Conservation (phyloP, 164 flowering plant species). For the Aristolochia californica region DNA sequence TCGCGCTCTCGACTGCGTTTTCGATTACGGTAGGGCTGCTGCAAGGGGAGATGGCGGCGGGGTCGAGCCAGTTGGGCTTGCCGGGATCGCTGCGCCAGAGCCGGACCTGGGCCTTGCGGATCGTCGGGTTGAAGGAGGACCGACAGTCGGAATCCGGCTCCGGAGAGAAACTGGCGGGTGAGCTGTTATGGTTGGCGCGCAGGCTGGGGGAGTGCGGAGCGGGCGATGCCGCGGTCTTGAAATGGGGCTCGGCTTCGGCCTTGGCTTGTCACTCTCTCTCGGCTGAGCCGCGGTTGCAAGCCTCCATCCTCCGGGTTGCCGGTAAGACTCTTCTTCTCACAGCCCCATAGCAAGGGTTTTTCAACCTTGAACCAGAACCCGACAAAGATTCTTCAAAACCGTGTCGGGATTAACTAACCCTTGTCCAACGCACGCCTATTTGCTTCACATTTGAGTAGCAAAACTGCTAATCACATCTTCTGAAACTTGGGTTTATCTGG, state of each 20-base stretch:
- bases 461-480: too few species aligned
- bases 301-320: conserved; percentile 46
- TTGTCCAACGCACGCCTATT: too few species aligned
- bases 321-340: conserved; percentile 36
- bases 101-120: background rate
- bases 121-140: conserved; percentile 9
- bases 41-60: conserved; percentile 19
- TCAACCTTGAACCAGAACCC: too few species aligned
- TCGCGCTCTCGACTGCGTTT: conserved; percentile 52
- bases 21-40: conserved; percentile 37
- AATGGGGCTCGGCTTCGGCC: conserved; percentile 57
- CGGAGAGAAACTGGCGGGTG: conserved; percentile 76
- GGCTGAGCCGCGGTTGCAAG: conserved; percentile 62
- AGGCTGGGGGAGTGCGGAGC: conserved; percentile 51
- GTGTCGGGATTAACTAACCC: too few species aligned
- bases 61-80: too few species aligned
- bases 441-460: too few species aligned
- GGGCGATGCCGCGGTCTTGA: conserved; percentile 42
- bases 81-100: background rate
- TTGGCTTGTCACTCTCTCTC: conserved; percentile 51
- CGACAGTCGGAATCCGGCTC: conserved; percentile 8
- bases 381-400: too few species aligned
- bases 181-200: conserved; percentile 69
- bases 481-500: too few species aligned
- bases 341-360: too few species aligned